Evolutionary conservation across 1,284 basidiomycete species (phyloP).

Genomic region (Lentinula novae-zelandiae): DNA sequence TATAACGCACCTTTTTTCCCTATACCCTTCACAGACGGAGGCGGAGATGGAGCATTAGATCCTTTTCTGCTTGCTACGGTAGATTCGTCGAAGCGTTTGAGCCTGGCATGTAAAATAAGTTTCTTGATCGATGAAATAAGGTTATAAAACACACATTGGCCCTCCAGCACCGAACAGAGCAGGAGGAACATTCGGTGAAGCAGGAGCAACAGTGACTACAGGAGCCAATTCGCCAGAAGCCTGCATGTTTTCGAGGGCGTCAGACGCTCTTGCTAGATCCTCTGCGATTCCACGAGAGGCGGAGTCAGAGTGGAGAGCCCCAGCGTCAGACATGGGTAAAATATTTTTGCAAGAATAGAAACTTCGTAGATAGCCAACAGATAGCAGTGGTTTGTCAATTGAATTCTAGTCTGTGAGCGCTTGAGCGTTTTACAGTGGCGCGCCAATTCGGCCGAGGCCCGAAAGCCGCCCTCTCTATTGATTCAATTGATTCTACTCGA

Average conservation of each 20-base stretch:
- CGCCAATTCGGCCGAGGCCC: too few species aligned
- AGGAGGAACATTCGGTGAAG: conserved; percentile 39
- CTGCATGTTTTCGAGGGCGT: conserved; percentile 42
- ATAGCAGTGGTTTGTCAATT: too few species aligned
- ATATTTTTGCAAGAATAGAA: background rate
- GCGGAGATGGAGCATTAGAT: conserved; percentile 71
- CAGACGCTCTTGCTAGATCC: conserved; percentile 38
- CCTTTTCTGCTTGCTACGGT: conserved; percentile 59
- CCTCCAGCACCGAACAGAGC: conserved; percentile 43
- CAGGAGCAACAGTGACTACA: conserved; percentile 8
- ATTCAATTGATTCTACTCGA: too few species aligned
- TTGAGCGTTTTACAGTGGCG: too few species aligned
- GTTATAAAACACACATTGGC: conserved; percentile 32
- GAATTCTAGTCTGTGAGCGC: too few species aligned
- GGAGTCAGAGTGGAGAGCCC: conserved; percentile 15
- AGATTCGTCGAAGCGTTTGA: conserved; percentile 78
- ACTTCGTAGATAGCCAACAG: too few species aligned
- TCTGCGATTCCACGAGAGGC: conserved; percentile 29
- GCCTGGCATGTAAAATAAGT: conserved; percentile 34
- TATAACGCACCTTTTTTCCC: conserved; percentile 65
- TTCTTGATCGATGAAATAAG: background rate
- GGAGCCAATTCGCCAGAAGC: conserved; percentile 25
- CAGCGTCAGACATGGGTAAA: background rate
- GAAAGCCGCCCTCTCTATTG: too few species aligned
- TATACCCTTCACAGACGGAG: conserved; percentile 75